Conservation (phyloP, 805 yeast genomes). For the Kodamaea hsintzibuensis region DNA sequence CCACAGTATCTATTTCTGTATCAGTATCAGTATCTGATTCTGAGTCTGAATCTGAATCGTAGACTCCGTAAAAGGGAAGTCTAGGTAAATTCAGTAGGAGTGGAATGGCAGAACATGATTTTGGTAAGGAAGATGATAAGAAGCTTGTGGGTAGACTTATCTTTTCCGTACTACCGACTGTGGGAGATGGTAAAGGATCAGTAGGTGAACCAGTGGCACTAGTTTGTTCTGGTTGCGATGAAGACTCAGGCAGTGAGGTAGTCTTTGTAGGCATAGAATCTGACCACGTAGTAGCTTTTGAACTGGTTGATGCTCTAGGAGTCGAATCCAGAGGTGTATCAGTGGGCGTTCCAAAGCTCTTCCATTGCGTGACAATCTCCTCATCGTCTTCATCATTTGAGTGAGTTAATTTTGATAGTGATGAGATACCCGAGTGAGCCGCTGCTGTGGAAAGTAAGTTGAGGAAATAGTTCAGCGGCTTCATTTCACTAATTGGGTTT, state of each 20-base stretch:
- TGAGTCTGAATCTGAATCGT: constrained; percentile 9
- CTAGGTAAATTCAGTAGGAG: constrained; percentile 1
- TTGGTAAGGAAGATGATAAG: background rate
- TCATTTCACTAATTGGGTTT: constrained; percentile 20
- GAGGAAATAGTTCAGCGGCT: constrained; percentile 27
- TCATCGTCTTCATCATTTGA: background rate
- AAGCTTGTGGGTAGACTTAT: background rate
- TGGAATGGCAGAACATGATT: background rate
- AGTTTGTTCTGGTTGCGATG: background rate
- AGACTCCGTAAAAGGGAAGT: constrained; percentile 10
- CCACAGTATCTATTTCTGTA: background rate
- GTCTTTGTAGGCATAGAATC: background rate
- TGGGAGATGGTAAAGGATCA: background rate
- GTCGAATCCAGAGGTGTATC: background rate
- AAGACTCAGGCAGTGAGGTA: background rate
- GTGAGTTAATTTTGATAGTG: background rate
- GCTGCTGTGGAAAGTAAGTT: constrained; percentile 32
- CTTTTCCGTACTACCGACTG: background rate
- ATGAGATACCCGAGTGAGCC: constrained; percentile 28
- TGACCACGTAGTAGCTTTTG: background rate
- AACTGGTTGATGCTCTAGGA: background rate
- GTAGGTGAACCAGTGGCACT: background rate
- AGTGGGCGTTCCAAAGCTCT: background rate
- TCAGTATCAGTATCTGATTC: background rate
- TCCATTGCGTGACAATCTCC: constrained; percentile 2